Conservation (phyloP, 805 yeast genomes). For the Cyberlindnera xylosilytica region DNA sequence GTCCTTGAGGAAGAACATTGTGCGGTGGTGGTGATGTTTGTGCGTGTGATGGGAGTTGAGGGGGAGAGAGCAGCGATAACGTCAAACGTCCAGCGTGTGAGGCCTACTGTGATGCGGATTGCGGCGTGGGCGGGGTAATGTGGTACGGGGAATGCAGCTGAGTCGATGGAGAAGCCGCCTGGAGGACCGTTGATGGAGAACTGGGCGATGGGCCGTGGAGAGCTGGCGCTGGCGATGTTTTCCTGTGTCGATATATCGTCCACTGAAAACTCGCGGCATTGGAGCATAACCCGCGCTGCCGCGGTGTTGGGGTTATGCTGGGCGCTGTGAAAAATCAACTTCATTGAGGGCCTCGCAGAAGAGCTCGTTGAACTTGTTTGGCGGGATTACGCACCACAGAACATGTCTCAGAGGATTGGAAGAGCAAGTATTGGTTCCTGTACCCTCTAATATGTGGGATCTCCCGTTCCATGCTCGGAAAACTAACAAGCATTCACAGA, state of each 20-base stretch:
- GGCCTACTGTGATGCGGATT: not conserved
- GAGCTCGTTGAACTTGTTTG: no score
- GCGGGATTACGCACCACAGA: no score
- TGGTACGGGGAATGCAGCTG: not conserved
- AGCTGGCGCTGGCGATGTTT: not conserved
- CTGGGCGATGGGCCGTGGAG: no score
- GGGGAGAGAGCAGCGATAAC: not conserved
- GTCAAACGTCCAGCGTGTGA: conserved; percentile 1
- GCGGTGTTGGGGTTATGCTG: no score
- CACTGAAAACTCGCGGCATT: not conserved
- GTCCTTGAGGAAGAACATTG: conserved; percentile 64
- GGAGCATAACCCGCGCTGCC: not conserved
- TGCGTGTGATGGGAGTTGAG: conserved; percentile 1
- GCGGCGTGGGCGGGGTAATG: not conserved
- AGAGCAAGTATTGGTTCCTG: conserved; percentile 21
- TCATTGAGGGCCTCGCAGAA: no score
- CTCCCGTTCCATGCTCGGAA: not conserved
- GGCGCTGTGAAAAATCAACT: not conserved
- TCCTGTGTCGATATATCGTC: not conserved
- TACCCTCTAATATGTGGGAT: no score
- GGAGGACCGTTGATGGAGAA: not conserved
- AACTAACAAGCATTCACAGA: conserved; percentile 18
- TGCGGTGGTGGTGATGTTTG: conserved; percentile 2
- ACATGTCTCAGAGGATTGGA: conserved; percentile 29
- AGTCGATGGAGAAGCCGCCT: not conserved